Percentiles rank a stretch among this genome's conserved stretches.
phyloP scores from a whole-genome alignment of 1,284 basidiomycete species.

The Veloboletus limbatus region DNA sequence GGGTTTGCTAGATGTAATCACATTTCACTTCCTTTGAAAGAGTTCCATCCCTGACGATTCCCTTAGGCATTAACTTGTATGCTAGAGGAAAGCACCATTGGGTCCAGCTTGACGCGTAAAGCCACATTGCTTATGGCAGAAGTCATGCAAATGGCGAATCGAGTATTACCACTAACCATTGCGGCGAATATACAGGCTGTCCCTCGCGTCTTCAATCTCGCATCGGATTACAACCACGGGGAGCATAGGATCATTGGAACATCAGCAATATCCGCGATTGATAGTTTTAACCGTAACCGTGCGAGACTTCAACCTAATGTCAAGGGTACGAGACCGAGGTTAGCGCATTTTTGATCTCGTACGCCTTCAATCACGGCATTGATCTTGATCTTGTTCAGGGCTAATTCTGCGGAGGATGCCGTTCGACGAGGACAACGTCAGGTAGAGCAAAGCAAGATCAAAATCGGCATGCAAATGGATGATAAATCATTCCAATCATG shows the following conservation, averaged over 20 bases:
- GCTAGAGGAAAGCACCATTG: constrained; percentile 73
- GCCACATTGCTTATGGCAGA: constrained; percentile 93
- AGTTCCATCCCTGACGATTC: constrained; percentile 7
- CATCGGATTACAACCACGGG: constrained; percentile 70
- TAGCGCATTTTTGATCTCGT: neutral
- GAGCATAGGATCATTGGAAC: constrained; percentile 82
- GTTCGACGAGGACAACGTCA: constrained; percentile 86
- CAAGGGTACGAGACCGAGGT: constrained; percentile 63
- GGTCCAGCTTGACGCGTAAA: constrained; percentile 74
- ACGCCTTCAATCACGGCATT: neutral
- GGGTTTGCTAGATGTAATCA: constrained; percentile 79
- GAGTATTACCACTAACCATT: constrained; percentile 80
- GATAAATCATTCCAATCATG: constrained; percentile 84
- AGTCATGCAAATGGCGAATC: constrained; percentile 84
- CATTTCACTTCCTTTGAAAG: neutral
- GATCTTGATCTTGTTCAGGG: constrained; percentile 41
- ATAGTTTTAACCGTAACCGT: constrained; percentile 87
- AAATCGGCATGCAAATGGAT: constrained; percentile 90
- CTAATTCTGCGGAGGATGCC: constrained; percentile 85
- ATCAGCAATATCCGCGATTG: constrained; percentile 83
- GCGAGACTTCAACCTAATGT: constrained; percentile 58
- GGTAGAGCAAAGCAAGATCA: constrained; percentile 87
- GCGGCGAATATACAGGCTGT: constrained; percentile 87
- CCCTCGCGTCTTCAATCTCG: constrained; percentile 82
- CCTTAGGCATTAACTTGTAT: constrained; percentile 77